Base-by-base conservation (phyloP, 2,329 filamentous ascomycete species). In the Trichophyton verrucosum region DNA sequence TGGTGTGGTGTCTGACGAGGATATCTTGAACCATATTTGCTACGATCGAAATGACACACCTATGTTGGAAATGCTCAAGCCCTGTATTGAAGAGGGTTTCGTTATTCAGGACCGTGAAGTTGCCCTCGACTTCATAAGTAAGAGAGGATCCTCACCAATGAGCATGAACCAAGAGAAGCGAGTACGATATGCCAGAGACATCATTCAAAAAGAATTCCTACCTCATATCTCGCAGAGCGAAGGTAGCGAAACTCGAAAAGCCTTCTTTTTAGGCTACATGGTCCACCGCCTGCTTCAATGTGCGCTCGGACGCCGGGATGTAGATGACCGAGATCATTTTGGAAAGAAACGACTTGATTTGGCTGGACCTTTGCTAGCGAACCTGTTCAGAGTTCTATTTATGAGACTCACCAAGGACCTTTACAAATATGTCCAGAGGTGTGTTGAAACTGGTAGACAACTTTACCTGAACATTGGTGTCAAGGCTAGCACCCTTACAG, bases 221-320 rank as follows among this genome's bases (percentile, higher is more conserved):
- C 95, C 94, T 24, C 94, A 99, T 70, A 97, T 99, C 64, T 96
- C 92, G 0, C 94, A 99, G 73, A 86, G 83, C 63, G 91, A 96
- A 74, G 94, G 94, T 30, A 95, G 90, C 67, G 92, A 97, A 73
- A 97, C 92, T 1, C 82, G 90, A 62, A 99, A 99, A 73, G 94
- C 95, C 1, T 99, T 96, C 76, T 99, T 97, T 81, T 79, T 99
- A 57, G 94, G 95, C 22, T 99, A 99, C 76, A 99, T 99, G 92
- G 89, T 97, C 55, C 92, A 99, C 75, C 88, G 94, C 72, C 82
- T 99, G 68, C 81, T 97, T 24, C 92, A 96, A 74, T 96, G 91
- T 72, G 89, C 91, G 60, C 82, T 99, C 56, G 95, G 94, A 58
- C 87, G 94, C 64, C 87, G 91, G 64, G 94, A 97, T 72, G 90